Evolutionary conservation across 2,329 filamentous ascomycete species (phyloP).

Genomic region (Zasmidium citrigriseum): DNA sequence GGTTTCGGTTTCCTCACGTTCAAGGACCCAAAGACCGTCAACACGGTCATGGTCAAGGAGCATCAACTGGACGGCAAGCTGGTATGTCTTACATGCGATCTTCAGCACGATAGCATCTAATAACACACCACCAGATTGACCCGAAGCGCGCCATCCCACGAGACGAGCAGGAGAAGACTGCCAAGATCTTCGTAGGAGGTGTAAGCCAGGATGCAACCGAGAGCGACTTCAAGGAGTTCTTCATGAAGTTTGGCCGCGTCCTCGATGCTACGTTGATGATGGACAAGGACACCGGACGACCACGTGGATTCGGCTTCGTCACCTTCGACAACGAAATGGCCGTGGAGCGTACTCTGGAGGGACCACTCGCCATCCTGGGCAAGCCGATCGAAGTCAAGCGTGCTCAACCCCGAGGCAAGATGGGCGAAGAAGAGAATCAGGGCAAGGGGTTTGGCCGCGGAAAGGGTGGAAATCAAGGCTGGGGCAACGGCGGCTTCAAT

Average conservation of each 20-base stretch:
- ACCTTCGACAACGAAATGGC: slow-evolving; percentile 96
- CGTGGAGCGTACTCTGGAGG: slow-evolving; percentile 84
- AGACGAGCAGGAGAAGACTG: slow-evolving; percentile 96
- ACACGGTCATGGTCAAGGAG: slow-evolving; percentile 99
- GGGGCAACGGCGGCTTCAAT: slow-evolving; percentile 40
- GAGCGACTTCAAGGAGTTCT: slow-evolving; percentile 93
- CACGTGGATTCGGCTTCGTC: slow-evolving; percentile 94
- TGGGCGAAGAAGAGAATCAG: slow-evolving; percentile 80
- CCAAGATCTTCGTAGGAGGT: slow-evolving; percentile 97
- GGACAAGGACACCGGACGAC: slow-evolving; percentile 98
- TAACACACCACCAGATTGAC: slow-evolving; percentile 70
- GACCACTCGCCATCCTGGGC: slow-evolving; percentile 85
- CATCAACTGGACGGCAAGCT: slow-evolving; percentile 98
- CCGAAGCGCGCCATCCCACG: slow-evolving; percentile 96
- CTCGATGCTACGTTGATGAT: slow-evolving; percentile 99
- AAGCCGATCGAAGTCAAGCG: slow-evolving; percentile 99
- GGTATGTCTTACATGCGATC: slow-evolving; percentile 58
- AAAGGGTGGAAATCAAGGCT: slow-evolving; percentile 32
- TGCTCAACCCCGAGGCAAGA: slow-evolving; percentile 90
- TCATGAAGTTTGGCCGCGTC: slow-evolving; percentile 92
- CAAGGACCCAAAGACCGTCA: slow-evolving; percentile 95
- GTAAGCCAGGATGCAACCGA: slow-evolving; percentile 97
- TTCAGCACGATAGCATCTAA: slow-evolving; percentile 33
- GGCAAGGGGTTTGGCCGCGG: slow-evolving; percentile 40
- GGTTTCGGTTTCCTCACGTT: slow-evolving; percentile 98